Evolutionary conservation across 2,329 filamentous ascomycete genomes (phyloP).

Genomic region (Neophaeococcomyces mojaviensis): DNA sequence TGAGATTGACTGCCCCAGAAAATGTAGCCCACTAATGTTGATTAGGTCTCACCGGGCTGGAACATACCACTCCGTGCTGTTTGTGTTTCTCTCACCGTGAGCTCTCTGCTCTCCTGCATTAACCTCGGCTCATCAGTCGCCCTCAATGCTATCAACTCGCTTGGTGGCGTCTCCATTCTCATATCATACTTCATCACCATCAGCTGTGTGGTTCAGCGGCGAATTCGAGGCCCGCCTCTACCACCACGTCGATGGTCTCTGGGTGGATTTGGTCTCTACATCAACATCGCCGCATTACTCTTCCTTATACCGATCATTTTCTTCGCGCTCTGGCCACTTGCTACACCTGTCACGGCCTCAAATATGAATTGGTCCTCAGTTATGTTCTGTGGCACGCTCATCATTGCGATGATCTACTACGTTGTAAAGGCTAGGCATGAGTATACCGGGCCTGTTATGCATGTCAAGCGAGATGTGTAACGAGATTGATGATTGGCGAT

Average conservation of each 20-base stretch:
- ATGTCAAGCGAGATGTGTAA: conserved; percentile 30
- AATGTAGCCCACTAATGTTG: too few relatives aligned
- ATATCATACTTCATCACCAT: conserved; percentile 33
- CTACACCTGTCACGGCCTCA: conserved; percentile 21
- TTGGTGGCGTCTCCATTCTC: conserved; percentile 31
- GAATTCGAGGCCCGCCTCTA: neutral
- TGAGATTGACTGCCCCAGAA: too few relatives aligned
- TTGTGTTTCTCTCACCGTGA: conserved; percentile 40
- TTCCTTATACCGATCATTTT: conserved; percentile 29
- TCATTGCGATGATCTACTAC: conserved; percentile 38
- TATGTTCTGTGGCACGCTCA: conserved; percentile 38
- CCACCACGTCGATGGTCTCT: conserved; percentile 1
- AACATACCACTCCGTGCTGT: conserved; percentile 22
- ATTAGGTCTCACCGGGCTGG: conserved; percentile 17
- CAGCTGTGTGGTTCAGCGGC: conserved; percentile 3
- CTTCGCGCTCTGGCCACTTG: conserved; percentile 33
- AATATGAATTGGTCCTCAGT: conserved; percentile 35
- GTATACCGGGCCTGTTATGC: conserved; percentile 34
- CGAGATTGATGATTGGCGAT: too few relatives aligned
- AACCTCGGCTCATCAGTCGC: conserved; percentile 30
- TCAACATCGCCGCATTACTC: conserved; percentile 30
- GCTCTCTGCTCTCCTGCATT: conserved; percentile 34
- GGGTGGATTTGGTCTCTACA: conserved; percentile 24
- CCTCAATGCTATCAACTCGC: conserved; percentile 35
- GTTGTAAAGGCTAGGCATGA: conserved; percentile 31